phyloP scores from a whole-genome alignment of 495 filamentous ascomycete species.

The Trichoderma virens region DNA sequence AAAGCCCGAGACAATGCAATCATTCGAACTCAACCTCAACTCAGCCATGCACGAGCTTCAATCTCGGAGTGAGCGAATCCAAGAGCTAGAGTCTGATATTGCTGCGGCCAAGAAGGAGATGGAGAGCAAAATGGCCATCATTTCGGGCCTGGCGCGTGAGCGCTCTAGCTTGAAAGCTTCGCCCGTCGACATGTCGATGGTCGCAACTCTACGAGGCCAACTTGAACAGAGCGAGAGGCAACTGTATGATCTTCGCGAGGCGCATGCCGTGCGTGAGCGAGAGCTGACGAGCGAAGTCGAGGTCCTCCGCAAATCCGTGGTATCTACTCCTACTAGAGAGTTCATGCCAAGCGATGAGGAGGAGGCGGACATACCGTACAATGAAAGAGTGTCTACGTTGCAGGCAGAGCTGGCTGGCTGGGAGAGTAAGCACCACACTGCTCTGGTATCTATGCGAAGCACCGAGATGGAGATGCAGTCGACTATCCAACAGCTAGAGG shows the following conservation, averaged over 20 bases:
- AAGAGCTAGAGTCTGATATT: constrained; percentile 81
- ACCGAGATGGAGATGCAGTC: constrained; percentile 66
- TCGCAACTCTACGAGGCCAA: constrained; percentile 81
- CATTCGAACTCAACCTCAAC: constrained; percentile 87
- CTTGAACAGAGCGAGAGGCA: constrained; percentile 76
- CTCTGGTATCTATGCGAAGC: constrained; percentile 61
- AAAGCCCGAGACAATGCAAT: constrained; percentile 77
- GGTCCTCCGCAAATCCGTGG: constrained; percentile 51
- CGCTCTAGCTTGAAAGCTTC: constrained; percentile 80
- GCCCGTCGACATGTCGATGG: constrained; percentile 86
- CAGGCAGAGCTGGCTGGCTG: constrained; percentile 66
- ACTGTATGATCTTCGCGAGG: constrained; percentile 65
- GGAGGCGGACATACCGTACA: constrained; percentile 19
- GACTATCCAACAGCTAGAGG: constrained; percentile 66
- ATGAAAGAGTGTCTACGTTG: constrained; percentile 55
- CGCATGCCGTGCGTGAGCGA: constrained; percentile 62
- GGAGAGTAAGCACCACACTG: constrained; percentile 64
- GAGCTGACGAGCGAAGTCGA: constrained; percentile 64
- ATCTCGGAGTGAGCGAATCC: constrained; percentile 75
- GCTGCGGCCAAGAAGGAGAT: constrained; percentile 83
- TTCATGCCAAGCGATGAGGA: not conserved
- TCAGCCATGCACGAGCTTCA: constrained; percentile 90
- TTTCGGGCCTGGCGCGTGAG: constrained; percentile 87
- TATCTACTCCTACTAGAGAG: constrained; percentile 14
- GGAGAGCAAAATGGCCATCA: constrained; percentile 90